Base-by-base conservation (phyloP, 2,329 filamentous ascomycete species). In the Fusarium sp. region DNA sequence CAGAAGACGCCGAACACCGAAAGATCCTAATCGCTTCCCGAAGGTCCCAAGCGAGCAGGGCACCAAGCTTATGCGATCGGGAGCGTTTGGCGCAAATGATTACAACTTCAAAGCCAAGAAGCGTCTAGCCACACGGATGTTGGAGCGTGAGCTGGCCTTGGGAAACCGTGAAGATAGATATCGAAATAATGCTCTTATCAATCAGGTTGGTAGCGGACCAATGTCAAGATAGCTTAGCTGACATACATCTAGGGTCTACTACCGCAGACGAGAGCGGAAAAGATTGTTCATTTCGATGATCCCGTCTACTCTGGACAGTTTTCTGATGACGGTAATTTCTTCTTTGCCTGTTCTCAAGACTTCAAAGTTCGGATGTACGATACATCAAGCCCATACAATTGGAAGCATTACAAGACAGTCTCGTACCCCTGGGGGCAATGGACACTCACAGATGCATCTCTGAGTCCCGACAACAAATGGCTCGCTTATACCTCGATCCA, bases 321-420 rank as follows among this genome's bases (percentile, higher is more conserved):
- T 77, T 97, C 93, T 0, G 92, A 97, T 69, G 96, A 99, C 73
- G 96, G 96, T 28, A 97, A 97, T 79, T 98, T 98, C 82, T 98
- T 97, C 82, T 98, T 95, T 77, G 90, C 91, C 8, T 96, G 92
- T 75, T 92, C 91, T 11, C 93, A 97, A 79, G 94, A 98, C 79
- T 97, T 97, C 81, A 91, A 89, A 72, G 94, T 99, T 11, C 91
- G 94, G 54, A 94, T 99, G 92, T 99, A 98, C 80, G 95, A 98
- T 78, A 98, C 96, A 0, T 94, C 92, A 3, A 97, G 97, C 72
- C 94, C 95, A 0, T 97, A 96, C 79, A 88, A 94, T 69, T 99
- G 96, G 96, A 91, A 91, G 77, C 94, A 97, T 78, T 97, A 97
- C 84, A 98, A 95, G 81, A 95, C 92, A 0, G 92, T 94, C 7